Conservation (phyloP, 1,139 yeast species). For the Barnettozyma hawaiiensis region DNA sequence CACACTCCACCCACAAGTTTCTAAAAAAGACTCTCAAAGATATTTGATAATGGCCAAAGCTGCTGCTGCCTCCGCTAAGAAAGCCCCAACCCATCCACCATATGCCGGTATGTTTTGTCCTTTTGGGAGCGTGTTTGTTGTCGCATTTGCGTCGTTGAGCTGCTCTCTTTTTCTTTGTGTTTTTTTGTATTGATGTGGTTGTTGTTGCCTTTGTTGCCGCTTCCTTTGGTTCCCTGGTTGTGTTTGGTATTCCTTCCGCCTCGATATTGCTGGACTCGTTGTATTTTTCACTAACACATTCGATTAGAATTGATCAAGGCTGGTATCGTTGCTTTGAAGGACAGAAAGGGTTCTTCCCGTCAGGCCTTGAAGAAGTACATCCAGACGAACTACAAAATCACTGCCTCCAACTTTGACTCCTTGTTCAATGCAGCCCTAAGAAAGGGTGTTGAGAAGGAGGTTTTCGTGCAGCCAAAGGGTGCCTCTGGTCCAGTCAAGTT, state of each 20-base stretch:
- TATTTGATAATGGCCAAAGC: slow-evolving; percentile 12
- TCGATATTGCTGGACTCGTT: too few relatives aligned
- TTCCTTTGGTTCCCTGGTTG: too few relatives aligned
- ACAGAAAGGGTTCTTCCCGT: slow-evolving; percentile 81
- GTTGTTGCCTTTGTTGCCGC: too few relatives aligned
- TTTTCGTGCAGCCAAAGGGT: slow-evolving; percentile 84
- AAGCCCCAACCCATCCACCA: slow-evolving; percentile 34
- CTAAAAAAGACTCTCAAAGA: background rate
- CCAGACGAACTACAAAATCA: slow-evolving; percentile 53
- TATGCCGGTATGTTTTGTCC: slow-evolving; percentile 32
- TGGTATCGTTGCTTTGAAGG: slow-evolving; percentile 67
- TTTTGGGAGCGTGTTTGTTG: too few relatives aligned
- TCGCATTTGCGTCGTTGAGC: background rate
- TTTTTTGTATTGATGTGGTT: background rate
- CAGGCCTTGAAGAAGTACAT: slow-evolving; percentile 74
- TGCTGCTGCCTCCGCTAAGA: slow-evolving; percentile 25
- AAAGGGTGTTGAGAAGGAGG: slow-evolving; percentile 75
- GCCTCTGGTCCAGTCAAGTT: slow-evolving; percentile 39
- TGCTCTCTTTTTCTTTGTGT: background rate
- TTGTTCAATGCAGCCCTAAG: slow-evolving; percentile 74
- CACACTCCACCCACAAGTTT: slow-evolving; percentile 9
- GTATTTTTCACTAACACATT: slow-evolving; percentile 6
- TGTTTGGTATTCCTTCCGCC: too few relatives aligned
- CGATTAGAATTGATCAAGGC: slow-evolving; percentile 65
- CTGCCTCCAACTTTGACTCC: slow-evolving; percentile 62